Evolutionary conservation across 73 alveolate genomes (phyloP).

Genomic region (Breviolum minutum): DNA sequence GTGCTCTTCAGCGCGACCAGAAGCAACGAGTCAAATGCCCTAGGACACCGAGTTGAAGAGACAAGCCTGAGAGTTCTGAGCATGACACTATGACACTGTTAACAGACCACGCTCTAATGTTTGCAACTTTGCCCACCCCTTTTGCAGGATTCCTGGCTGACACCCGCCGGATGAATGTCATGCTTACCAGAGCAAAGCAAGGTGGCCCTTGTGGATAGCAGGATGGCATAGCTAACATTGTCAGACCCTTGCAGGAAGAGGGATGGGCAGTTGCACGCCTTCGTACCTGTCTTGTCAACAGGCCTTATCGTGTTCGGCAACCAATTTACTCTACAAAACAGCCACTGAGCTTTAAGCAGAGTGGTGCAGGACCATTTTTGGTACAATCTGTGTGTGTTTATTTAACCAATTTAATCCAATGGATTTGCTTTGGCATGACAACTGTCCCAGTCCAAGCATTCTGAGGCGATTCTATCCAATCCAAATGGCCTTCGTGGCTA

Average conservation of each 20-base stretch:
- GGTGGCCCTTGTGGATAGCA: constrained; percentile 5
- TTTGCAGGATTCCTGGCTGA: constrained; percentile 74
- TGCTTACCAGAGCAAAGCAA: constrained; percentile 94
- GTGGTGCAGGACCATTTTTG: background rate
- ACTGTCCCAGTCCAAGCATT: no score
- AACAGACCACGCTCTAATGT: background rate
- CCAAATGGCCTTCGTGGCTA: constrained; percentile 92
- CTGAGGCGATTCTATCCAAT: constrained; percentile 42
- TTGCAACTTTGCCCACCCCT: background rate
- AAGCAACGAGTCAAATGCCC: constrained; percentile 84
- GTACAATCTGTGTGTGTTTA: background rate
- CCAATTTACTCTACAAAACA: constrained; percentile 50
- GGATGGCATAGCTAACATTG: no score
- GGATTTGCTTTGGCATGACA: no score
- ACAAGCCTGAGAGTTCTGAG: background rate
- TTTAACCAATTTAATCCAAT: background rate
- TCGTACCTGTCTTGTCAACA: background rate
- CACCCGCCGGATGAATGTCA: constrained; percentile 92
- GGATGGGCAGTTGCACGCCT: background rate
- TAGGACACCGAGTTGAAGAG: constrained; percentile 18
- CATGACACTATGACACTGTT: background rate
- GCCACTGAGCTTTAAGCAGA: constrained; percentile 6
- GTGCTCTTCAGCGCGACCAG: constrained; percentile 92
- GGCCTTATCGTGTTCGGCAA: constrained; percentile 86
- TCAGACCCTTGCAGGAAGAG: background rate